Base-by-base conservation (phyloP, 2,329 filamentous ascomycete species). In the Trichoderma sp. region DNA sequence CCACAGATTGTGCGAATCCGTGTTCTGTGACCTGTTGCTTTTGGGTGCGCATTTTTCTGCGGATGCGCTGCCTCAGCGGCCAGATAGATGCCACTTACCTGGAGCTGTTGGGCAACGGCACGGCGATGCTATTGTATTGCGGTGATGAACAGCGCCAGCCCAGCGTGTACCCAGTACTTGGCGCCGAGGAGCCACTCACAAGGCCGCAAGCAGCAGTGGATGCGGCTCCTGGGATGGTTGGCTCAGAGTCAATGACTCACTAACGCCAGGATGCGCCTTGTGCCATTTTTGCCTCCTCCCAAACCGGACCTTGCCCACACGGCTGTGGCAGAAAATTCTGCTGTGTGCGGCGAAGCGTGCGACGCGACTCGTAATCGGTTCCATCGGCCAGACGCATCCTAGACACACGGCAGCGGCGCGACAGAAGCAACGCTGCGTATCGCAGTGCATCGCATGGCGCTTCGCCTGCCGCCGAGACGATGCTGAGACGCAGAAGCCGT, bases 161-260 rank as follows among this genome's bases (percentile, higher is more conserved):
- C 46, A 66, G 55, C 34, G 43, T 30, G 72, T 71, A 73, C 59
- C 60, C 65, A 54, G 70, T 73, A 77, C 74, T 71, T 75, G 68
- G 65, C 39, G 18, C 69, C 52, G 39, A 68, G 68, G 71, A 74
- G 74, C 77, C 77, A 79, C 71, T 78, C 71, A 78, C 52, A 66
- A 59, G 70, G 72, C 73, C 75, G 76, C 73, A 78, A 76, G 72
- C 74, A 73, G 72, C 76, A 71, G 71, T 68, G 63, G 68, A 71
- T 73, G 68, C 71, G 65, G 69, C 71, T 68, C 71, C 73, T 68
- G 56, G 69, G 61, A 73, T 70, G 72, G 71, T 74, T 74, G 72
- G 72, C 70, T 70, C 56, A 68, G 67, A 72, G 66, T 74, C 73
- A 70, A 76, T 76, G 75, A 76, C 75, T 76, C 75, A 76, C 74